phyloP scores from a whole-genome alignment of 2,329 filamentous ascomycete genomes.

The Verticillium klebahnii region DNA sequence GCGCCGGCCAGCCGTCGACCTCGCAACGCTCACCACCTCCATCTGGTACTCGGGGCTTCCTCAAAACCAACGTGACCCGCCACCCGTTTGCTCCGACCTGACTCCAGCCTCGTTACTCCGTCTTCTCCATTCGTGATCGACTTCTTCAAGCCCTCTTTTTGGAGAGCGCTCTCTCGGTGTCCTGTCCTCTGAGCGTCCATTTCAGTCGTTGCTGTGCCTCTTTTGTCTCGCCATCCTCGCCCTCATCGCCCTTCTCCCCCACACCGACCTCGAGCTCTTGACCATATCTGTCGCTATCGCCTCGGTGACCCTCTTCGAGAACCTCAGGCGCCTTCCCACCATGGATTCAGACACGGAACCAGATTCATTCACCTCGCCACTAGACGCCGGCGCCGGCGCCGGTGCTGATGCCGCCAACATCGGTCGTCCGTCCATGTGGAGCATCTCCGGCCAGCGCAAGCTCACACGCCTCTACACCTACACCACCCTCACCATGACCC shows the following conservation, averaged over 20 bases:
- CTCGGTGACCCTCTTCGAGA: not conserved
- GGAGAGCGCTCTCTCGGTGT: not conserved
- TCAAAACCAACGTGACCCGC: not conserved
- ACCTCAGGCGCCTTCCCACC: not conserved
- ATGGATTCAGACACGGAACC: not conserved
- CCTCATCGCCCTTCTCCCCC: slow-evolving; percentile 6
- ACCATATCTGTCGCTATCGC: not conserved
- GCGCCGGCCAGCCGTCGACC: not conserved
- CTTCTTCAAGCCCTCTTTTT: not conserved
- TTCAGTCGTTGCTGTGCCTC: not conserved
- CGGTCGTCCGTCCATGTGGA: slow-evolving; percentile 55
- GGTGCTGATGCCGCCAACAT: slow-evolving; percentile 11
- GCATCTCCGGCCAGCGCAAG: slow-evolving; percentile 44
- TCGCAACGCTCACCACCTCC: not conserved
- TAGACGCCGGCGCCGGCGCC: not conserved
- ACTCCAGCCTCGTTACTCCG: not conserved
- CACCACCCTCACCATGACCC: slow-evolving; percentile 43
- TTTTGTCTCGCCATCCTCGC: slow-evolving; percentile 11
- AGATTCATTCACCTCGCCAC: not conserved
- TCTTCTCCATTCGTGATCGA: not conserved
- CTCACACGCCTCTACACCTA: slow-evolving; percentile 53
- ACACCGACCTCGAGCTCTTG: too few species aligned
- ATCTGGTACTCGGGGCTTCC: not conserved
- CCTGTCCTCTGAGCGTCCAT: not conserved
- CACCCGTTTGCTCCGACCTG: not conserved